phyloP scores from a whole-genome alignment of 305 asterid species.

The Fraxinus nigra region DNA sequence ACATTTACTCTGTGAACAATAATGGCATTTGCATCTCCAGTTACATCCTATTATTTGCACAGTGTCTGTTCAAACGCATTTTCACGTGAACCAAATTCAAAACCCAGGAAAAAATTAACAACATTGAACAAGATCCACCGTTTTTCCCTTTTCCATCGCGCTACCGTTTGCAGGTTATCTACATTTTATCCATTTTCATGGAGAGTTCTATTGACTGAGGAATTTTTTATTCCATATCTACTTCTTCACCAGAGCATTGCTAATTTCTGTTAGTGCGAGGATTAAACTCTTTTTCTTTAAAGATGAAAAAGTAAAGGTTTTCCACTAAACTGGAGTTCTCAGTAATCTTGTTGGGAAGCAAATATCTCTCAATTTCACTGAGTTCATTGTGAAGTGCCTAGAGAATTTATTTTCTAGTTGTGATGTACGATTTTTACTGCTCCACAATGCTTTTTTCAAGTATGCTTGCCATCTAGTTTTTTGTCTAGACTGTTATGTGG shows the following conservation, averaged over 20 bases:
- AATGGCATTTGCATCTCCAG: constrained; percentile 51
- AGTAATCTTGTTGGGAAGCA: not conserved
- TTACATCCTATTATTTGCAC: constrained; percentile 27
- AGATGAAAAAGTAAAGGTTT: not conserved
- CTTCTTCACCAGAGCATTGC: not conserved
- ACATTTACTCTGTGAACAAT: not conserved
- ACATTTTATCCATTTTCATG: not conserved
- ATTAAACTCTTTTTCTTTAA: not conserved
- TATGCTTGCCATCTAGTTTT: not conserved
- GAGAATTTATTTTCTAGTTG: not conserved
- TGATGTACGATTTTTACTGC: not conserved
- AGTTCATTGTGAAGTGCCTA: not conserved
- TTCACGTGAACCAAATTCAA: not conserved
- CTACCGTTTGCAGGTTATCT: constrained; percentile 41
- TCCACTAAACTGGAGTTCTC: not conserved
- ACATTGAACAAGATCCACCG: constrained; percentile 33
- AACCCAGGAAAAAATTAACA: constrained; percentile 23
- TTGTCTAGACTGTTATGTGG: not conserved
- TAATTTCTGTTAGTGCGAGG: constrained; percentile 13
- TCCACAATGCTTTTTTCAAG: not conserved
- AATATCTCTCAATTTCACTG: not conserved
- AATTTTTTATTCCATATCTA: not conserved
- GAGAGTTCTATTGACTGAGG: not conserved
- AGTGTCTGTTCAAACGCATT: constrained; percentile 22
- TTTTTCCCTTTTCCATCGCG: constrained; percentile 33